phyloP scores from a whole-genome alignment of 2,329 filamentous ascomycete species.

The Atkinsonella texensis region DNA sequence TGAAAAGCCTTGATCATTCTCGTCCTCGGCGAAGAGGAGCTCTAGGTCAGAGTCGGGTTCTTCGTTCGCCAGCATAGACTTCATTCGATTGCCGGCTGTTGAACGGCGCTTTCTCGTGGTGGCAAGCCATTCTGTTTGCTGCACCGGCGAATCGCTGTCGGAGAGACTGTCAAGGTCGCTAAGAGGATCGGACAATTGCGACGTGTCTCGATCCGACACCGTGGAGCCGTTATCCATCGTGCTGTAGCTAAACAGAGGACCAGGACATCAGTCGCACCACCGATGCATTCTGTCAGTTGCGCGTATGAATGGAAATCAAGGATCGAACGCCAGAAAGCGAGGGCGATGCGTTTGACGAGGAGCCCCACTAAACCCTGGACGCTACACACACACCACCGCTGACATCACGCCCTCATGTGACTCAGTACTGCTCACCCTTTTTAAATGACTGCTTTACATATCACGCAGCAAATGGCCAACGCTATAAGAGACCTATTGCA shows the following conservation, averaged over 20 bases:
- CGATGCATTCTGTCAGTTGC: neutral
- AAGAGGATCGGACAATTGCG: conserved; percentile 18
- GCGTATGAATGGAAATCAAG: neutral
- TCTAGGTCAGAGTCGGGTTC: conserved; percentile 59
- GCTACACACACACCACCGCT: neutral
- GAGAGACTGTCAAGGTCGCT: conserved; percentile 17
- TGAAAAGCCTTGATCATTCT: conserved; percentile 55
- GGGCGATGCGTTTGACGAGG: neutral
- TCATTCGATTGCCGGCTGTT: conserved; percentile 77
- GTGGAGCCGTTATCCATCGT: conserved; percentile 19
- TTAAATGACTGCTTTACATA: neutral
- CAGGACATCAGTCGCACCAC: neutral
- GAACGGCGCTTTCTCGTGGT: conserved; percentile 63
- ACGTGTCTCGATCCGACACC: conserved; percentile 21
- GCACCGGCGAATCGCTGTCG: conserved; percentile 23
- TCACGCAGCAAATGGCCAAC: neutral
- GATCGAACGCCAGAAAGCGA: neutral
- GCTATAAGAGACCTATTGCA: no score
- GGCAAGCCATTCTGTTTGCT: conserved; percentile 54
- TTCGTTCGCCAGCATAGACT: conserved; percentile 63
- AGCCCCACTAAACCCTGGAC: neutral
- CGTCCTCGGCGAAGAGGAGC: conserved; percentile 63
- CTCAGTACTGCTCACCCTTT: no score
- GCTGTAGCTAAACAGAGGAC: conserved; percentile 2
- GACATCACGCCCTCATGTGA: neutral